Conservation (phyloP, 805 yeast species). For the Tetrapisispora nanseiensis region DNA sequence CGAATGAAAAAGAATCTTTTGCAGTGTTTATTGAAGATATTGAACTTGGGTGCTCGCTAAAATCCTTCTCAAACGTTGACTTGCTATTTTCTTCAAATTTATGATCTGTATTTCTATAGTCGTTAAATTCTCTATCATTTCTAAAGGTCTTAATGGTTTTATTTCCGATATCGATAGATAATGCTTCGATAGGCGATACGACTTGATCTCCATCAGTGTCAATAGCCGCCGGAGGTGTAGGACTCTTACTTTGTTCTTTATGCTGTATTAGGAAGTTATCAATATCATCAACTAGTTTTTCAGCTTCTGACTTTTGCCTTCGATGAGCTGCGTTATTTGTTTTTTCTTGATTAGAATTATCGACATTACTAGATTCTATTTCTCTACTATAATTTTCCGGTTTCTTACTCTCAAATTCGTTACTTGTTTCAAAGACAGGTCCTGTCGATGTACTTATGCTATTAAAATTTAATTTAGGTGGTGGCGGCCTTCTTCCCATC, state of each 20-base stretch:
- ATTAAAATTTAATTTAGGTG: constrained; percentile 6
- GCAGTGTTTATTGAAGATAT: background rate
- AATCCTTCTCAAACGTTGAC: background rate
- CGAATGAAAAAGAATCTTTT: constrained; percentile 4
- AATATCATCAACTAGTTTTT: constrained; percentile 27
- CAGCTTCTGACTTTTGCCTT: constrained; percentile 26
- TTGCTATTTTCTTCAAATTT: background rate
- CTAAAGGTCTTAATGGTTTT: too few species aligned
- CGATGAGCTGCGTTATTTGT: background rate
- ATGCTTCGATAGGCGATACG: background rate
- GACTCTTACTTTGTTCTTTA: constrained; percentile 8
- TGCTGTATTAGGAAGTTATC: constrained; percentile 18
- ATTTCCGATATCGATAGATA: background rate
- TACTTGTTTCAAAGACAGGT: background rate
- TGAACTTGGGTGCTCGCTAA: background rate
- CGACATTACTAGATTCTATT: background rate
- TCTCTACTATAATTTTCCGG: background rate
- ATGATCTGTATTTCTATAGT: background rate
- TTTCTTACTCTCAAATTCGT: background rate
- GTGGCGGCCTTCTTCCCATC: constrained; percentile 8
- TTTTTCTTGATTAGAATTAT: background rate
- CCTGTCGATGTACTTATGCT: background rate
- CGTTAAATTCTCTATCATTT: too few species aligned
- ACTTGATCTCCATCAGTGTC: background rate
- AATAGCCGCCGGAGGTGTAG: background rate